Base-by-base conservation (phyloP, 148 eudicot genomes). In the Rhododendron molle region DNA sequence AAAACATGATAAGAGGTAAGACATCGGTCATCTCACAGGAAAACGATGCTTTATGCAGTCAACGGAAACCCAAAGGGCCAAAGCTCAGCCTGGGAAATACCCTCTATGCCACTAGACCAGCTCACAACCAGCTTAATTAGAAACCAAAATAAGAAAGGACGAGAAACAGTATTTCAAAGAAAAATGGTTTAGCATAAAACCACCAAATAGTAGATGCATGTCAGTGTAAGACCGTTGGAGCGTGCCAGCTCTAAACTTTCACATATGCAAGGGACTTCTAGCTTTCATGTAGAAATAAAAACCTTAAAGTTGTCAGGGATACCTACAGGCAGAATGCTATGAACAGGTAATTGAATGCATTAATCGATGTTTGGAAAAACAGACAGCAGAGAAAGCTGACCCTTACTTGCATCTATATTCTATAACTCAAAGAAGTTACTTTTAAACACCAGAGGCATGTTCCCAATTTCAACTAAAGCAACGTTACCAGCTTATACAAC, bases 51-150 rank as follows among this genome's bases (percentile, higher is more conserved):
- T 20, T 32, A 6, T 5, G 12, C n/a, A 20, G n/a, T 76, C 44
- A 74, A 36, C 14, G 1, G 79, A 36, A 76, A 76, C 49, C 80
- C 50, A 76, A 21, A 76, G 28, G 46, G 6, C 49, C 49, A 43
- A 76, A 76, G 79, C 50, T 43, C 49, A 76, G 80, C 52, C 50
- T 76, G 50, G 16, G 47, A 43, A 76, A 76, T 76, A 76, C 50
- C 80, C 49, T 76, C 80, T 43, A 23, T 40, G 80, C 80, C 81
- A 44, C 54, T 46, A 78, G 32, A 44, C 32, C 30, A 44, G 34
- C 58, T 47, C n/a, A 47, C 36, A 26, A 78, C 81, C 81, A 78
- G 52, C 80, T 76, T 76, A 21, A 76, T 76, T 15, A 76, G 50
- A 43, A 10, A 43, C n/a, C 5, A 43, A 40, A 40, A 76, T 9